phyloP scores from a whole-genome alignment of 73 alveolate species.

The Tetrahymena malaccensis region DNA sequence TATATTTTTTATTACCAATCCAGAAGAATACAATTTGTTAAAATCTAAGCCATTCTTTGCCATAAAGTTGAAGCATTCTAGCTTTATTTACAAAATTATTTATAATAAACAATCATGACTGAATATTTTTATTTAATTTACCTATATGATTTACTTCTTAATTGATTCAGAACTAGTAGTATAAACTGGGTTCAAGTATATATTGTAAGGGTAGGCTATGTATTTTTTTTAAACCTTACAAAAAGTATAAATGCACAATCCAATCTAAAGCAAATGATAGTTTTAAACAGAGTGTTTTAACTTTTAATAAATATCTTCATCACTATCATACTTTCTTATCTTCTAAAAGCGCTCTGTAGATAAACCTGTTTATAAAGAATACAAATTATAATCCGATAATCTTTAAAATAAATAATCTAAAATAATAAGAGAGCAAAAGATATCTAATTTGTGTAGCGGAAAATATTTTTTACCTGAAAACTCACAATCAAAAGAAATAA shows the following conservation, averaged over 20 bases:
- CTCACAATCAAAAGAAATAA: background rate
- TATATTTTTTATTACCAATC: background rate
- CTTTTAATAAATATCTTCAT: background rate
- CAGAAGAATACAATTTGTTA: background rate
- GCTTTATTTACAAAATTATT: background rate
- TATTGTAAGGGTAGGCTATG: background rate
- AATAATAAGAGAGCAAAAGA: too few species aligned
- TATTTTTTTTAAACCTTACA: background rate
- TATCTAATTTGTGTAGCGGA: too few species aligned
- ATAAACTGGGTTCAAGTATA: background rate
- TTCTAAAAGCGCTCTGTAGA: background rate
- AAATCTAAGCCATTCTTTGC: background rate
- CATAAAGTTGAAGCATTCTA: background rate
- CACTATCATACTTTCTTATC: background rate
- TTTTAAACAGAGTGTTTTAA: background rate
- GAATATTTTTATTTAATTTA: background rate
- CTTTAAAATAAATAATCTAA: background rate
- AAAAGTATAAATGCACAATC: background rate
- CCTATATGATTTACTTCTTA: background rate
- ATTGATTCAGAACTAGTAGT: background rate
- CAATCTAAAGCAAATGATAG: background rate
- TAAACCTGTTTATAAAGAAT: background rate
- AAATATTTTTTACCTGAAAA: background rate
- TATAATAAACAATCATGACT: background rate
- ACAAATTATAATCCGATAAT: background rate